Conservation (phyloP, 768 basidiomycete species). For the Boletus rufocinnamomeus region DNA sequence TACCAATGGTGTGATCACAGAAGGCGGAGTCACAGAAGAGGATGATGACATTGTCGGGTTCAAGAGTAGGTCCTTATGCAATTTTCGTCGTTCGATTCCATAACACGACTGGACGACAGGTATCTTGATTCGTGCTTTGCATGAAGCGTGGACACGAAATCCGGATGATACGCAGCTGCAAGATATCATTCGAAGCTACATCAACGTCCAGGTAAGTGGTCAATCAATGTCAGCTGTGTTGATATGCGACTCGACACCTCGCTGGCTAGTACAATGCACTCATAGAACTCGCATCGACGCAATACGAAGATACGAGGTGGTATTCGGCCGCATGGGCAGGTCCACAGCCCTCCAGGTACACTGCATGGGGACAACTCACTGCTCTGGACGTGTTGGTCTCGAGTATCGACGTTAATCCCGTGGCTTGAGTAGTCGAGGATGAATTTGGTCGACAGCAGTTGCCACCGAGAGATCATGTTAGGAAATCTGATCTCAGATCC, state of each 20-base stretch:
- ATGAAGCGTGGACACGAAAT: constrained; percentile 46
- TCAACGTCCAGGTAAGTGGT: constrained; percentile 48
- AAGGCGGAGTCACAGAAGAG: constrained; percentile 42
- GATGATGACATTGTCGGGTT: constrained; percentile 54
- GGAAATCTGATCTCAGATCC: not conserved
- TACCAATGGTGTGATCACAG: constrained; percentile 52
- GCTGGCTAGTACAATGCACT: constrained; percentile 7
- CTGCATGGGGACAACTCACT: constrained; percentile 15
- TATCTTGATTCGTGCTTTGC: constrained; percentile 49
- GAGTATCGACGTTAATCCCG: constrained; percentile 8
- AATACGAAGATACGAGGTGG: constrained; percentile 1
- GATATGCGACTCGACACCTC: not conserved
- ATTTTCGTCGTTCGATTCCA: not conserved
- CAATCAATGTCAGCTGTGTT: too few relatives aligned
- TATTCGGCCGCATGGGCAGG: constrained; percentile 15
- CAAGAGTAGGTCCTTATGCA: constrained; percentile 40
- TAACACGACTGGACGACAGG: constrained; percentile 23
- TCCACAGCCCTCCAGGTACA: constrained; percentile 5
- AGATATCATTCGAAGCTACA: constrained; percentile 49
- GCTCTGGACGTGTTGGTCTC: constrained; percentile 17
- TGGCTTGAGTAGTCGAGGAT: not conserved
- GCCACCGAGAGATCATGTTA: not conserved
- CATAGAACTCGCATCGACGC: constrained; percentile 14
- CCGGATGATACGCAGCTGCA: constrained; percentile 39
- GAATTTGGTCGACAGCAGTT: not conserved